Conservation (phyloP, 73 alveolate species). For the Paramecium primaurelia region DNA sequence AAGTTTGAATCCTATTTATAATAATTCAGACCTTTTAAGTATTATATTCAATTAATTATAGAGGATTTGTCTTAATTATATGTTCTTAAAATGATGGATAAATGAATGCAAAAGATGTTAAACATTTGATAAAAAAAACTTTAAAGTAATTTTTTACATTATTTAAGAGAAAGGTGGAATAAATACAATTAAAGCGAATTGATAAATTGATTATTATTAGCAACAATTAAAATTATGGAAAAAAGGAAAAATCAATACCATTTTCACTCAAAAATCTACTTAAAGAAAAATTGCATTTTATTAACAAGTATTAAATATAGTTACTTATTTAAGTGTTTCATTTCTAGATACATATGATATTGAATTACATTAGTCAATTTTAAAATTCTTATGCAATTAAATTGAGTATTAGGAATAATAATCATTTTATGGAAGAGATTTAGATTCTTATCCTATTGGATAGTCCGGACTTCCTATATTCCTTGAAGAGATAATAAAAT, state of each 20-base stretch:
- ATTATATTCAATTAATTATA: background rate
- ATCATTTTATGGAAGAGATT: constrained; percentile 26
- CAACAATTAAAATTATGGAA: background rate
- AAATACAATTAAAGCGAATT: background rate
- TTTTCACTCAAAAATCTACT: background rate
- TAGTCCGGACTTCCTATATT: background rate
- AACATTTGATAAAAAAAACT: background rate
- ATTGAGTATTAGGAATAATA: background rate
- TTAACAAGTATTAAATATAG: background rate
- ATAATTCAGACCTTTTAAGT: background rate
- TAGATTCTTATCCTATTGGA: background rate
- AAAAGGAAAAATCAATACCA: background rate
- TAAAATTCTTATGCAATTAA: background rate
- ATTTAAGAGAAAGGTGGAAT: constrained; percentile 32
- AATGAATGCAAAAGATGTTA: background rate
- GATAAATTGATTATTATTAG: background rate
- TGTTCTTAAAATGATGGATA: background rate
- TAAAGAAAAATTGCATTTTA: background rate
- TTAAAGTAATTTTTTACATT: background rate
- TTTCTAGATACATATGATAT: background rate
- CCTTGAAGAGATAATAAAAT: background rate
- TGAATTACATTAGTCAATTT: background rate
- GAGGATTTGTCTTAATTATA: background rate
- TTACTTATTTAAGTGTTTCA: background rate
- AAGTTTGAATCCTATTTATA: background rate